Evolutionary conservation across 306 rosid species (phyloP), one percentile per base, ranked within the genome.

Genomic region (Vicia faba): DNA sequence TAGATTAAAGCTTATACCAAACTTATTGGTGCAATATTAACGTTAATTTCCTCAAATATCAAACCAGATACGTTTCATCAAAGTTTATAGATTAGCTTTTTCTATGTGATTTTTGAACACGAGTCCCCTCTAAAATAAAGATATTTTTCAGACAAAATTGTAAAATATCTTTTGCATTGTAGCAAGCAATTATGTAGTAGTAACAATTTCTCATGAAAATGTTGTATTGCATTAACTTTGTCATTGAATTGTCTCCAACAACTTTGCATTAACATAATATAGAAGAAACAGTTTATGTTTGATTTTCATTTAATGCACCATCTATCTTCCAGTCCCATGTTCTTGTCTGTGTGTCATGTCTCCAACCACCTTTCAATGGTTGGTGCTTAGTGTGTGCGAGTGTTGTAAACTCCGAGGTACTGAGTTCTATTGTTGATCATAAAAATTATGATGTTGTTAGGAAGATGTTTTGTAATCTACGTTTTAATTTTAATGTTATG

Each of bases 191-290:
- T 46, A 7, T n/a, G 23, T 2, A 20, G 9, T 7, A 33, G 38
- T 10, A 7, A 46, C 53, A 46, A 6, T 46, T 46, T 50, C 65
- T 73, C 85, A 79, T 76, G 86, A 79, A 84, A 79, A 73, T 59
- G 79, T 82, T 68, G 81, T 83, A 73, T 11, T 18, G 85, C 91
- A 88, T 81, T 88, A 70, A 91, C 87, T 84, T 13, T 75, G 70
- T 57, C 87, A 91, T 83, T 91, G 81, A 88, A 45, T 88, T 92
- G 69, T 80, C 91, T 86, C 87, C 95, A 62, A 84, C 75, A 57
- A 70, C 36, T 20, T 11, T 55, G 71, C 77, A 70, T 68, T 54
- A 12, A 33, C 38, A 48, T 48, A 8, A 11, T 16, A 79, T 82
- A 83, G 59, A 53, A 78, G 61, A 40, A 68, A 80, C 88, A 78